These are phyloP conservation scores for Stagonosporopsis tanaceti DNA, from an alignment of 2,329 filamentous ascomycete genomes.

Conservation along the genomic window DNA sequence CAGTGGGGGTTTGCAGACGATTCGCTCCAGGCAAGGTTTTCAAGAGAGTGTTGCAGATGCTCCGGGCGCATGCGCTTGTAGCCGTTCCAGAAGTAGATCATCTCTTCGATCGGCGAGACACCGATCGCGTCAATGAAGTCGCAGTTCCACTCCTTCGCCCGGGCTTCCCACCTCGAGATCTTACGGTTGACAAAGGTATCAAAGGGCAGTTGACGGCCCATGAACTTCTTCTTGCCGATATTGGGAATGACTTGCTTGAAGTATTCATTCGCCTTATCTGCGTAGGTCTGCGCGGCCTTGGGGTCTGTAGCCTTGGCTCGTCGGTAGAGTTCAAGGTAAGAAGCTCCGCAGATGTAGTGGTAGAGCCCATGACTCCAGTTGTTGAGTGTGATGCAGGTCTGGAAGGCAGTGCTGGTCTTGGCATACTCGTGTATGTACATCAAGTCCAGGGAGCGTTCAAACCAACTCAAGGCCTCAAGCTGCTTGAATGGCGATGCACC, in stretches of 20 bases:
- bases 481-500: slow-evolving; percentile 81
- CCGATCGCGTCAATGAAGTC: slow-evolving; percentile 82
- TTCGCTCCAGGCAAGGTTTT: slow-evolving; percentile 74
- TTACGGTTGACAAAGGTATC: slow-evolving; percentile 87
- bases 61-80: slow-evolving; percentile 76
- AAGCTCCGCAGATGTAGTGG: slow-evolving; percentile 83
- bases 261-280: slow-evolving; percentile 67
- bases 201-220: slow-evolving; percentile 88
- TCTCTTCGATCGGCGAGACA: slow-evolving; percentile 82
- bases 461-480: slow-evolving; percentile 82
- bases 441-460: slow-evolving; percentile 80
- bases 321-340: slow-evolving; percentile 84
- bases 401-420: slow-evolving; percentile 76
- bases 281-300: slow-evolving; percentile 56
- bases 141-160: slow-evolving; percentile 69
- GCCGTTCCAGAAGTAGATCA: slow-evolving; percentile 94
- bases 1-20: slow-evolving; percentile 56
- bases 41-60: slow-evolving; percentile 70
- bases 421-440: slow-evolving; percentile 83
- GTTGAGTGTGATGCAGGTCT: slow-evolving; percentile 65
- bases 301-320: slow-evolving; percentile 54
- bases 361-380: slow-evolving; percentile 92
- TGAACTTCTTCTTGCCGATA: slow-evolving; percentile 86
- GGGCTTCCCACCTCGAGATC: slow-evolving; percentile 84
- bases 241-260: slow-evolving; percentile 75